Evolutionary conservation across 352 stramenopile species (phyloP), one percentile per base, ranked within the genome.

Genomic region (Pythium pyrilobum): DNA sequence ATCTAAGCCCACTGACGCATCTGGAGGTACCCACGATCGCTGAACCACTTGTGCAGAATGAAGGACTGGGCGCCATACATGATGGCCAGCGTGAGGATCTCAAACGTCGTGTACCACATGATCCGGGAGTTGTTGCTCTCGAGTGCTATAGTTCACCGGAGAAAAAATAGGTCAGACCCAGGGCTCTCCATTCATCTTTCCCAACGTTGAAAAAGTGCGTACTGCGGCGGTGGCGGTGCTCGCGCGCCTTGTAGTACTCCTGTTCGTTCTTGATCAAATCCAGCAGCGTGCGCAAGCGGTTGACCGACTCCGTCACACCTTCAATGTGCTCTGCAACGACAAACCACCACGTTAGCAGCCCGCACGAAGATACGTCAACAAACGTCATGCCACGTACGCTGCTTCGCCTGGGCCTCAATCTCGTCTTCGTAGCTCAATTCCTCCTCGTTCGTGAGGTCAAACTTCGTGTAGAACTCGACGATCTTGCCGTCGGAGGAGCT

Each of bases 21-120:
- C 39, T 79, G 68, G 31, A 93, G 50, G 39, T 70, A 86, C 20
- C 80, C 80, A 38, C 82, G 71, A 66, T 89, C 77, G 48, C 71
- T 88, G 49, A 93, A 93, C 76, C 80, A 93, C 67, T 91, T 89
- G 72, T 90, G 79, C 40, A 93, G 67, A 28, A 93, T 47, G 52
- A 83, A 87, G 38, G 76, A 85, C 63, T 93, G 82, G 3, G 53
- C 71, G 11, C 71, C 74, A 52, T 93, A 91, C 62, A 93, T 75
- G 25, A 82, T 64, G 13, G 63, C 82, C 33, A 93, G 67, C 33
- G 81, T 69, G 8, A 56, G 37, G 46, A 93, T 72, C 56, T 90
- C 77, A 25, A 91, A 59, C 21, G 78, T 66, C 34, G 80, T 93
- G 71, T 87, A 93, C 67, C 71, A 90, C 36, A 93, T 74, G 47